Conservation (phyloP, 768 basidiomycete genomes). For the Termitomyces eurrhizus region DNA sequence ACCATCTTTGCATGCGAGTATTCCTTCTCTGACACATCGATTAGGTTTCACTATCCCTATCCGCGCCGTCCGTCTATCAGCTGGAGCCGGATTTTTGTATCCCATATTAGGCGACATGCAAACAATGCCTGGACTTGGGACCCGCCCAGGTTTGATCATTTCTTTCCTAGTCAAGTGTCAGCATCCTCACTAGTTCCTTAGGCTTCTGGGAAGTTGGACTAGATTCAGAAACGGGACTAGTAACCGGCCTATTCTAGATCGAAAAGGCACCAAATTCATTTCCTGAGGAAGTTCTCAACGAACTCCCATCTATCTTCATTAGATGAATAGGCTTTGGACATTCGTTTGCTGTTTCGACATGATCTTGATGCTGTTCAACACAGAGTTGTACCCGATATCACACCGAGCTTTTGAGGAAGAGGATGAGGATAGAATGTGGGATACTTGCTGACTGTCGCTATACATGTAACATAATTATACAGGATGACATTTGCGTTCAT, state of each 20-base stretch:
- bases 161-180: constrained; percentile 2
- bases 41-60: constrained; percentile 91
- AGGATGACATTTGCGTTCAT: background rate
- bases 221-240: constrained; percentile 73
- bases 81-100: constrained; percentile 94
- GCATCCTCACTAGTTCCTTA: constrained; percentile 20
- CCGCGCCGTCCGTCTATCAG: constrained; percentile 80
- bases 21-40: background rate
- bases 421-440: constrained; percentile 1
- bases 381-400: constrained; percentile 10
- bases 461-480: background rate
- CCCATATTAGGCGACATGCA: constrained; percentile 96
- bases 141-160: constrained; percentile 65
- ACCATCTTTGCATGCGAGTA: background rate
- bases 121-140: constrained; percentile 95
- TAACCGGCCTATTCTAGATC: constrained; percentile 79
- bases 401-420: constrained; percentile 3
- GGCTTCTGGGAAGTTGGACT: constrained; percentile 91
- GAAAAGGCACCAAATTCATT: background rate
- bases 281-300: constrained; percentile 20
- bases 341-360: constrained; percentile 7
- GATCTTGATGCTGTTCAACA: constrained; percentile 16
- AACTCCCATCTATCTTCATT: constrained; percentile 14
- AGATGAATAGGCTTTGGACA: constrained; percentile 15
- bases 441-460: background rate